Base-by-base conservation (phyloP, 2,329 filamentous ascomycete genomes). In the Colletotrichum neosansevieriae region DNA sequence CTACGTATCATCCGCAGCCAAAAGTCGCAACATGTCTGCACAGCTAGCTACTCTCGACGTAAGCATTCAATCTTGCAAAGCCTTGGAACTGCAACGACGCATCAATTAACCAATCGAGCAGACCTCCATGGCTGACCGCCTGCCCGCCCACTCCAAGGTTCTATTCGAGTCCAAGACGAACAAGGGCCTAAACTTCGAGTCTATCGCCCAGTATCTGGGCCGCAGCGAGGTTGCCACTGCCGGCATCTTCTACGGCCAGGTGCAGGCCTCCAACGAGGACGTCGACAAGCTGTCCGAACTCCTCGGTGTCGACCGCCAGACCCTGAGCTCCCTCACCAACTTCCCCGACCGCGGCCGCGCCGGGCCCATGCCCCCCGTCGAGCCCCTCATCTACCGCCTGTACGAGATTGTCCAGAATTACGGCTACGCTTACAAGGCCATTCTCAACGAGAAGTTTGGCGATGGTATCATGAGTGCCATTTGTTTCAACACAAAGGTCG, bases 401-500 rank as follows among this genome's bases (percentile, higher is more conserved):
- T 98, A 94, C 79, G 95, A 98, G 85, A 92, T 98, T 77, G 91
- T 98, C 70, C 94, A 98, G 83, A 98, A 97, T 79, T 98, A 98
- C 76, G 95, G 95, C 1, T 97, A 97, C 79, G 93, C 94, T 1
- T 98, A 97, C 82, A 98, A 98, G 86, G 94, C 94, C 0, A 88
- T 98, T 4, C 78, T 98, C 79, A 98, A 98, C 74, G 95, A 98
- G 86, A 98, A 98, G 85, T 94, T 94, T 76, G 92, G 92, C 0
- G 92, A 94, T 77, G 95, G 95, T 1, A 98, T 98, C 76, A 98
- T 98, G 95, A 97, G 94, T 77, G 95, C 94, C 1, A 97, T 98
- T 76, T 89, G 90, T 15, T 98, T 97, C 79, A 92, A 89, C 59
- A 97, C 94, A 0, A 94, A 94, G 76, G 92, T 98, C 2, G 94